Percentiles rank a stretch among this genome's conserved stretches.
phyloP scores from a whole-genome alignment of 176 grass and related monocot genomes.

The Puya raimondii region DNA sequence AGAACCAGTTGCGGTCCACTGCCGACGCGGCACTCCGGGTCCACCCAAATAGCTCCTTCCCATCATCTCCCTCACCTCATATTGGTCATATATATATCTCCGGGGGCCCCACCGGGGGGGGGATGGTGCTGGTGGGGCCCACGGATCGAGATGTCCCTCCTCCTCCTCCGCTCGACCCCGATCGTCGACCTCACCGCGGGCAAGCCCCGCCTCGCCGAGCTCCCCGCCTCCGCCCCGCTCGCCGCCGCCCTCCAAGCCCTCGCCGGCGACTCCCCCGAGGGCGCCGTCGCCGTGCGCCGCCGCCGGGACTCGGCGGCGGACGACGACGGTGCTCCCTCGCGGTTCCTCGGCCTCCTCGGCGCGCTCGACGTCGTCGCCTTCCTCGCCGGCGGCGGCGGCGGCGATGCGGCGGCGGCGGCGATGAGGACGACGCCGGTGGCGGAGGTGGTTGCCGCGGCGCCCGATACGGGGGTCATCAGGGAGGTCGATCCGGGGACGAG shows the following conservation, averaged over 20 bases:
- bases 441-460: slow-evolving; percentile 31
- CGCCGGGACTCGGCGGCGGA: neutral
- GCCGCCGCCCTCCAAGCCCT: slow-evolving; percentile 34
- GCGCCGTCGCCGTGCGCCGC: slow-evolving; percentile 46
- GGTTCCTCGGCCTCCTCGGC: slow-evolving; percentile 43
- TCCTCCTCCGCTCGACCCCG: slow-evolving; percentile 35
- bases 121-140: neutral
- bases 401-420: neutral
- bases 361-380: slow-evolving; percentile 55
- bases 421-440: slow-evolving; percentile 34
- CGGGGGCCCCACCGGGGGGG: too few relatives aligned
- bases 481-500: slow-evolving; percentile 47
- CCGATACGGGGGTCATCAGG: slow-evolving; percentile 25
- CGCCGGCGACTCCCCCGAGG: slow-evolving; percentile 33
- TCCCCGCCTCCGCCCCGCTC: slow-evolving; percentile 41
- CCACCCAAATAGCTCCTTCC: slow-evolving; percentile 26
- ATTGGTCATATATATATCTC: too few relatives aligned
- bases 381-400: slow-evolving; percentile 17
- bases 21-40: neutral
- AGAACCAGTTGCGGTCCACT: too few relatives aligned
- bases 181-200: slow-evolving; percentile 49
- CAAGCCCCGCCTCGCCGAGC: slow-evolving; percentile 42
- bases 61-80: slow-evolving; percentile 37
- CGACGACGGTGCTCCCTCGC: slow-evolving; percentile 19
- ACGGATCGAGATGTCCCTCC: slow-evolving; percentile 32